A percentile compares a stretch with the other conserved stretches of the same genome.
Evolutionary conservation across 164 flowering plant genomes (phyloP).

Genomic region (Euptelea pleiosperma): DNA sequence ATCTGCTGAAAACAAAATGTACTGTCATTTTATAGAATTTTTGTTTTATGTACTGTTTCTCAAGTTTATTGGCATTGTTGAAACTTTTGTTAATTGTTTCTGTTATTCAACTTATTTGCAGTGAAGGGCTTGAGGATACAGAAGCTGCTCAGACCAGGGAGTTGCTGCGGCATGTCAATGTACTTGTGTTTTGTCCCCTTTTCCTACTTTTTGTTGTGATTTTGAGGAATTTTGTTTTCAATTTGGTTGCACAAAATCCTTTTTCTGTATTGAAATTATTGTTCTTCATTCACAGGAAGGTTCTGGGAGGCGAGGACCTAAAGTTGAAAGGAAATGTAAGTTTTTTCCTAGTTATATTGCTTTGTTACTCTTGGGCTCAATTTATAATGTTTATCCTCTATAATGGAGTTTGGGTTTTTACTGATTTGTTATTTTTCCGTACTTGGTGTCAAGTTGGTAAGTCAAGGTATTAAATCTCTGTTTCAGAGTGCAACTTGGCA

Average conservation of each 20-base stretch:
- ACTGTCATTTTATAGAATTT: not conserved
- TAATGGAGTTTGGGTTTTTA: not conserved
- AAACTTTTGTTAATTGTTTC: not conserved
- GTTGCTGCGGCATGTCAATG: constrained; percentile 17
- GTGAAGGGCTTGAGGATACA: constrained; percentile 11
- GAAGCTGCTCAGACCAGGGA: constrained; percentile 17
- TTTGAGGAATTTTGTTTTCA: not conserved
- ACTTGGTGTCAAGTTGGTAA: not conserved
- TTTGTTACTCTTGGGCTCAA: not conserved
- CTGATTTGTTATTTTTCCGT: not conserved
- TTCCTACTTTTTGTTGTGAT: not conserved
- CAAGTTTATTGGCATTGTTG: not conserved
- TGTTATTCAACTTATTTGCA: constrained; percentile 9
- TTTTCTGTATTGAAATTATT: not conserved
- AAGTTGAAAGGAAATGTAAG: constrained; percentile 18
- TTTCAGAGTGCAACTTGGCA: not conserved
- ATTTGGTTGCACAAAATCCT: not conserved
- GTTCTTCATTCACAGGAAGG: constrained; percentile 5
- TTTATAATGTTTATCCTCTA: too few species aligned
- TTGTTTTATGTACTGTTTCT: not conserved
- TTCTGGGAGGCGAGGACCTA: constrained; percentile 7
- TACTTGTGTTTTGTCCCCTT: not conserved
- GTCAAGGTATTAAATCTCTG: too few species aligned
- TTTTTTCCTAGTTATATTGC: not conserved
- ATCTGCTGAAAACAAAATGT: constrained; percentile 8